phyloP scores from a whole-genome alignment of 2,329 filamentous ascomycete species.

The Coniosporium tulheliwenetii region DNA sequence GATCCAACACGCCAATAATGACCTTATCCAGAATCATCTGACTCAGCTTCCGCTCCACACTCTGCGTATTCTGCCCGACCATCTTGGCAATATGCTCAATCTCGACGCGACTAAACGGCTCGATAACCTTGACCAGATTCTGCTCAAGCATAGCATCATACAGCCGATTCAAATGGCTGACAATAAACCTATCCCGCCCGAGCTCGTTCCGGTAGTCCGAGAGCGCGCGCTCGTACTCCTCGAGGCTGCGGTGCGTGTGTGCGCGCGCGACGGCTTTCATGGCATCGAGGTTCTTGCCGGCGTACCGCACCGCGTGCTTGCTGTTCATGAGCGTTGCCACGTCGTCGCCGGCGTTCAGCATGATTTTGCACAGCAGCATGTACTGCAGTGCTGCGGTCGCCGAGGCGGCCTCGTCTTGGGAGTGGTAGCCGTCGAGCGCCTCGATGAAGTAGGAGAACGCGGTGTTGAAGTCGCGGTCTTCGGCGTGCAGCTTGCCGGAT shows the following conservation, averaged over 20 bases:
- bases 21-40: constrained; percentile 99
- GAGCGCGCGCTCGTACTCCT: constrained; percentile 91
- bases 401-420: constrained; percentile 71
- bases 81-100: constrained; percentile 95
- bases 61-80: constrained; percentile 87
- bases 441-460: constrained; percentile 99
- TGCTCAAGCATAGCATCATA: constrained; percentile 99
- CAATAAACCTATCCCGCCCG: constrained; percentile 87
- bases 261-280: constrained; percentile 98
- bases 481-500: constrained; percentile 95
- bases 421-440: constrained; percentile 90
- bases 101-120: constrained; percentile 94
- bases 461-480: constrained; percentile 98
- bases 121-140: constrained; percentile 98
- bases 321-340: constrained; percentile 88
- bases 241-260: constrained; percentile 85
- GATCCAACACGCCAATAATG: constrained; percentile 92
- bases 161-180: constrained; percentile 84
- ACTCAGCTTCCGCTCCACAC: constrained; percentile 94
- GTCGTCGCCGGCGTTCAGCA: constrained; percentile 94
- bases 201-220: constrained; percentile 86
- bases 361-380: constrained; percentile 99
- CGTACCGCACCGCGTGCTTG: constrained; percentile 94
- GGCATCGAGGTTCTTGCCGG: constrained; percentile 86
- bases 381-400: constrained; percentile 98